Evolutionary conservation across 768 basidiomycete genomes (phyloP), one percentile per base, ranked within the genome.

Genomic region (Rossbeevera mucosa): DNA sequence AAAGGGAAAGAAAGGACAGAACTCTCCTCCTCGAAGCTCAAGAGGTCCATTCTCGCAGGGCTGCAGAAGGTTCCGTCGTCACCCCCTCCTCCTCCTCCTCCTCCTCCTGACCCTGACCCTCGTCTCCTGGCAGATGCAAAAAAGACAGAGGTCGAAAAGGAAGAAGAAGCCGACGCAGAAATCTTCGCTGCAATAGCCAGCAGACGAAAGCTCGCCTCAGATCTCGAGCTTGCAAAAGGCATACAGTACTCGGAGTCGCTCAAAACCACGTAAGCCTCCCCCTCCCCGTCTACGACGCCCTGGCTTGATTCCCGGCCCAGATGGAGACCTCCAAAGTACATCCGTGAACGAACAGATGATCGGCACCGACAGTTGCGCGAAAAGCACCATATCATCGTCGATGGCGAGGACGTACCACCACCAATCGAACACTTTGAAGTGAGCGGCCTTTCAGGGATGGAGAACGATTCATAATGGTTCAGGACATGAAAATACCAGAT

Each of bases 401-500:
- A 96, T 56, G 94, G 95, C 12, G 88, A 96, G 53, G 82, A 93
- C 62, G 76, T 98, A 26, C 95, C 96, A 2, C 92, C 93, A 8
- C 93, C 96, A 1, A 95, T 97, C 47, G 85, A 89, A 54, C 82
- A 86, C 57, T 98, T 98, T 71, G 77, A 76, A 28, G 91, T 91
- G 66, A 53, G 72, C 62, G 8, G 0, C 25, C 18, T 21, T 26
- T 28, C 44, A 16, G 9, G 18, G 5, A 38, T 38, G 11, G 21
- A 55, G 57, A 28, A 52, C 59, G 48, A n/a, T 44, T 56, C 33
- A 53, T 59, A 44, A 51, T 54, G 33, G 44, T 46, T 30, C 53
- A 94, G 89, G 95, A 98, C 65, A 99, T 99, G 96, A 98, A 97
- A 76, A 85, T 99, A n/a, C 96, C 95, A 7, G 80, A 80, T 36